Evolutionary conservation across 257 asterid genomes (phyloP).

Genomic region (Solanum sitiens): DNA sequence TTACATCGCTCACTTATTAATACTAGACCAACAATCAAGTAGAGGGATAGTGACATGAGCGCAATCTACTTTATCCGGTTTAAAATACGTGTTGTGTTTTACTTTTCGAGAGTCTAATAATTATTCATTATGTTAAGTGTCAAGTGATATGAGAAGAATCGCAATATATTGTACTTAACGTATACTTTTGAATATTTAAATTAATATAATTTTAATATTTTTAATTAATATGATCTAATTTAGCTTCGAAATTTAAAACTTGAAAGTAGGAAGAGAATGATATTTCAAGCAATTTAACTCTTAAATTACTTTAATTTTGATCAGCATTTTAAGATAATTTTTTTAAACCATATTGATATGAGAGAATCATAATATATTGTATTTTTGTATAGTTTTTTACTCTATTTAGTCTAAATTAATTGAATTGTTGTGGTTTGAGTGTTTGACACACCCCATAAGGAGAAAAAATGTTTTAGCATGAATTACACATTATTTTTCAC

Average conservation of each 20-base stretch:
- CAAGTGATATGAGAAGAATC: neutral
- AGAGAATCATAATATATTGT: neutral
- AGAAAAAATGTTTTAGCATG: neutral
- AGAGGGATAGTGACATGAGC: neutral
- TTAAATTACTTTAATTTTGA: neutral
- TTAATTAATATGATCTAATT: neutral
- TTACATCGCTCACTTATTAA: neutral
- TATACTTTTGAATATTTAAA: neutral
- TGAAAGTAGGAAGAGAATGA: neutral
- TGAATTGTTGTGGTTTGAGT: neutral
- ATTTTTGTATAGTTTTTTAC: neutral
- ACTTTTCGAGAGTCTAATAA: fast-evolving
- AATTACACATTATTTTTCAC: neutral
- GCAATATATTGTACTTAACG: neutral
- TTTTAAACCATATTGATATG: neutral
- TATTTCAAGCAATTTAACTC: neutral
- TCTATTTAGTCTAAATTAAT: neutral
- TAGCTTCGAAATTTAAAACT: neutral
- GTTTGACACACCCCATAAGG: neutral
- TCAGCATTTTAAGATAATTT: neutral
- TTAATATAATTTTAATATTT: neutral
- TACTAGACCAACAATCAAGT: neutral
- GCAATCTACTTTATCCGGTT: neutral
- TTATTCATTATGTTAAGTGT: neutral
- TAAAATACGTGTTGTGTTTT: neutral